phyloP scores from a whole-genome alignment of 768 basidiomycete genomes.

The Pisolithus sp. region DNA sequence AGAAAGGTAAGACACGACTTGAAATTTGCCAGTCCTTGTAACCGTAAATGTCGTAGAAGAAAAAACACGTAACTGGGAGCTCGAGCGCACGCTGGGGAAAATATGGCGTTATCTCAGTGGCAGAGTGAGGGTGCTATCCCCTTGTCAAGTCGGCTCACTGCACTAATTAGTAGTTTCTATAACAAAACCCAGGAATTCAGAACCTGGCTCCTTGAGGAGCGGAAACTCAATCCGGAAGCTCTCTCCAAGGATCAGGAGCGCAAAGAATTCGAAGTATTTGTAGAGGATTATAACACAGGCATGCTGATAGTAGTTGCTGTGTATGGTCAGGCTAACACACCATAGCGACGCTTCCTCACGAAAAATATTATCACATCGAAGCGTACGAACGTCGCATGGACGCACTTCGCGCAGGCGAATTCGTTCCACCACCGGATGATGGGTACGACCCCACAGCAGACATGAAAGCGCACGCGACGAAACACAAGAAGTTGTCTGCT shows the following conservation, averaged over 20 bases:
- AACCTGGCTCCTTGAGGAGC: conserved; percentile 90
- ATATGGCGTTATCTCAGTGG: conserved; percentile 78
- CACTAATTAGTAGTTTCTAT: conserved; percentile 52
- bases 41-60: conserved; percentile 42
- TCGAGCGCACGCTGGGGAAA: conserved; percentile 75
- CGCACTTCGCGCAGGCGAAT: conserved; percentile 78
- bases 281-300: conserved; percentile 85
- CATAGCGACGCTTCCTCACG: conserved; percentile 84
- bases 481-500: conserved; percentile 59
- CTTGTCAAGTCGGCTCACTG: conserved; percentile 9
- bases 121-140: conserved; percentile 54
- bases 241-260: conserved; percentile 78
- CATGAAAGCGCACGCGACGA: conserved; percentile 65
- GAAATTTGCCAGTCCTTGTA: not conserved
- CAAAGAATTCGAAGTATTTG: conserved; percentile 78
- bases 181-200: conserved; percentile 83
- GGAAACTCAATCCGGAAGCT: conserved; percentile 85
- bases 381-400: conserved; percentile 81
- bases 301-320: conserved; percentile 7
- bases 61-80: conserved; percentile 41
- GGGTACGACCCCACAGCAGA: conserved; percentile 81
- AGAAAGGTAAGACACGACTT: conserved; percentile 44
- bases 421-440: conserved; percentile 63
- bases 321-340: not conserved
- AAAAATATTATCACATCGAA: conserved; percentile 92